phyloP scores from a whole-genome alignment of 2,329 filamentous ascomycete genomes.

The Ophiocordyceps camponoti-rufipedis region DNA sequence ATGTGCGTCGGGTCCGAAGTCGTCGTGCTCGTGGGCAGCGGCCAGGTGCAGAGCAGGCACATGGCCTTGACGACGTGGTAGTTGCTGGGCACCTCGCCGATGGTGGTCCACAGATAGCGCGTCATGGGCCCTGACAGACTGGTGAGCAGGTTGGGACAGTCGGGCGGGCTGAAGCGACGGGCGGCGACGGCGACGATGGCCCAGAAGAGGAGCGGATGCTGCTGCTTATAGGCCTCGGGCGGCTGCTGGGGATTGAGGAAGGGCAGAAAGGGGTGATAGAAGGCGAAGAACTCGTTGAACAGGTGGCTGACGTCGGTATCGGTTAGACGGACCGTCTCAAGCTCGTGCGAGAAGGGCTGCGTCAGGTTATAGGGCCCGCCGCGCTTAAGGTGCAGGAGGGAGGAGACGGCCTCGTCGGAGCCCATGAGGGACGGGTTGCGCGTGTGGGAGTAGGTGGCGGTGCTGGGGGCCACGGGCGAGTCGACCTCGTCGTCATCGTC shows the following conservation, averaged over 20 bases:
- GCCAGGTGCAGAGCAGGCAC: slow-evolving; percentile 67
- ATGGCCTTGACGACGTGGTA: slow-evolving; percentile 70
- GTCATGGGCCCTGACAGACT: slow-evolving; percentile 51
- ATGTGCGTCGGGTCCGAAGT: slow-evolving; percentile 69
- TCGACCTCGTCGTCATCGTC: slow-evolving; percentile 39
- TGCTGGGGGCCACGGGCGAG: slow-evolving; percentile 33
- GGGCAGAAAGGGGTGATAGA: slow-evolving; percentile 62
- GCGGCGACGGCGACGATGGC: slow-evolving; percentile 59
- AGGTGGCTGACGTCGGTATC: slow-evolving; percentile 44
- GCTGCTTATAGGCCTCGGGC: slow-evolving; percentile 58
- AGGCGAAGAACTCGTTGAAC: slow-evolving; percentile 57
- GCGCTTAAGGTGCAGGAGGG: slow-evolving; percentile 46
- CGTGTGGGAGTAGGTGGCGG: slow-evolving; percentile 38
- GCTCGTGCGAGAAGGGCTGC: slow-evolving; percentile 38
- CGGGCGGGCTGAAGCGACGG: slow-evolving; percentile 40
- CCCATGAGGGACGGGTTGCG: slow-evolving; percentile 47
- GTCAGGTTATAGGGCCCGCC: slow-evolving; percentile 42
- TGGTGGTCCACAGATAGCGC: slow-evolving; percentile 57
- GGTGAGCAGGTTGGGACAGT: slow-evolving; percentile 44
- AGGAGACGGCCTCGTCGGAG: slow-evolving; percentile 50
- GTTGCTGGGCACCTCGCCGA: slow-evolving; percentile 59
- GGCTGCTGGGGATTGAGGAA: slow-evolving; percentile 49
- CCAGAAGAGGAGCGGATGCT: slow-evolving; percentile 76
- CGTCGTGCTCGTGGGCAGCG: slow-evolving; percentile 63
- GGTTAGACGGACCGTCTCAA: slow-evolving; percentile 45